A percentile compares a stretch with the other conserved stretches of the same genome.
phyloP scores from a whole-genome alignment of 2,329 filamentous ascomycete species.

The Fusarium guadeloupense region DNA sequence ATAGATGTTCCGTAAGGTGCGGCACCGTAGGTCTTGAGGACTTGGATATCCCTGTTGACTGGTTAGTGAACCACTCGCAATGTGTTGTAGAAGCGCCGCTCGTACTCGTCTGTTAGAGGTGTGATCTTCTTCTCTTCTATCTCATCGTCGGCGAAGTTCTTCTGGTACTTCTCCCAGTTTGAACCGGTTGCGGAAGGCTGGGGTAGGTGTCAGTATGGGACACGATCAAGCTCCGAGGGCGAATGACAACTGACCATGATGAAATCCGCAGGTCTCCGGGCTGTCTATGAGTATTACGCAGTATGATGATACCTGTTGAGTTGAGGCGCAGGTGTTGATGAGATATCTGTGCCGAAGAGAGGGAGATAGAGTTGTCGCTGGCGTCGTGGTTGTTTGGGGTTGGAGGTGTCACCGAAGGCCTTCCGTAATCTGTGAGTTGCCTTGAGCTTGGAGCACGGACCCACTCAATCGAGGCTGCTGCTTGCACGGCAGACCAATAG shows the following conservation, averaged over 20 bases:
- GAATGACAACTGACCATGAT: slow-evolving; percentile 53
- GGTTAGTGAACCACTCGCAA: slow-evolving; percentile 36
- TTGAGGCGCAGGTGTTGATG: slow-evolving; percentile 1
- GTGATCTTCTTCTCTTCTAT: slow-evolving; percentile 99
- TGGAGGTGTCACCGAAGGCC: slow-evolving; percentile 48
- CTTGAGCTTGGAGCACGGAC: slow-evolving; percentile 52
- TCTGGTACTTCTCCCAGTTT: slow-evolving; percentile 99
- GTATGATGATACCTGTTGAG: background rate
- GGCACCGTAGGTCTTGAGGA: slow-evolving; percentile 98
- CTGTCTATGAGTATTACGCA: background rate
- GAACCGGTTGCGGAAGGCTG: slow-evolving; percentile 94
- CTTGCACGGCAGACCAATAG: background rate
- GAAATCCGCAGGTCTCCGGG: slow-evolving; percentile 44
- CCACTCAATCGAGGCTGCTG: slow-evolving; percentile 36
- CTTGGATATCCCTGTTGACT: slow-evolving; percentile 87
- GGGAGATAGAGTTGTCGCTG: slow-evolving; percentile 25
- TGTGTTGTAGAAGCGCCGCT: slow-evolving; percentile 27
- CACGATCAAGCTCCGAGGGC: slow-evolving; percentile 11
- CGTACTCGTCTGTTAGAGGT: slow-evolving; percentile 93
- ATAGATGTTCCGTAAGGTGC: slow-evolving; percentile 92
- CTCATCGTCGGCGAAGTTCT: slow-evolving; percentile 96
- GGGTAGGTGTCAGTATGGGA: slow-evolving; percentile 37
- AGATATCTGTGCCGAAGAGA: slow-evolving; percentile 11
- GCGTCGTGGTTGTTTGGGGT: slow-evolving; percentile 42
- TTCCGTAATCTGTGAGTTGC: slow-evolving; percentile 55